Percentiles rank a stretch among this genome's conserved stretches.
Conservation (phyloP, 306 rosid species). For the Vicia villosa region DNA sequence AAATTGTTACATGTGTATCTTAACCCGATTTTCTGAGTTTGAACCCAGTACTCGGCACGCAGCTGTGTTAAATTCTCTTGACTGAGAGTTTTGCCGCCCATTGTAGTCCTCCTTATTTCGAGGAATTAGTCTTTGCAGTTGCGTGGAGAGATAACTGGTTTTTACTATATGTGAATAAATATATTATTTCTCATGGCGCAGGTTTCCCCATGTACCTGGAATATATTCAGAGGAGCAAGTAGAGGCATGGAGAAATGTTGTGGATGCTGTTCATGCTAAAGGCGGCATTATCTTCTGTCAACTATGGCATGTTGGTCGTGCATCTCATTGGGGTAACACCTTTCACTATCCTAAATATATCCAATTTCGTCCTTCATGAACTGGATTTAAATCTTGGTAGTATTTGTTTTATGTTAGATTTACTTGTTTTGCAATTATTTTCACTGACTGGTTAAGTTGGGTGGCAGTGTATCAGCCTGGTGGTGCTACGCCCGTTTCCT, state of each 20-base stretch:
- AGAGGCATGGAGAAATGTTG: constrained; percentile 80
- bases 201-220: constrained; percentile 59
- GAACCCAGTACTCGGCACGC: too few relatives aligned
- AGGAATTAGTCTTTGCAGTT: too few relatives aligned
- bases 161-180: too few relatives aligned
- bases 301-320: constrained; percentile 96
- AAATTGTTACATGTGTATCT: too few relatives aligned
- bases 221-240: constrained; percentile 57
- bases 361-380: neutral
- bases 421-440: constrained; percentile 1
- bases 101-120: too few relatives aligned
- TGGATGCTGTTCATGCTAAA: constrained; percentile 85
- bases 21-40: too few relatives aligned
- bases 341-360: neutral
- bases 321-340: constrained; percentile 57
- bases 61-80: too few relatives aligned
- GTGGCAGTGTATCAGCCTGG: constrained; percentile 74
- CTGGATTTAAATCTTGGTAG: neutral
- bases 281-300: constrained; percentile 85
- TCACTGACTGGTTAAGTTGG: neutral
- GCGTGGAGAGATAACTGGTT: too few relatives aligned
- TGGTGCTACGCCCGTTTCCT: constrained; percentile 73
- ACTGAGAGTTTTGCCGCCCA: too few relatives aligned
- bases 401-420: neutral
- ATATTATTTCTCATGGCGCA: too few relatives aligned